Conservation (phyloP, 2,329 filamentous ascomycete species). For the Aspergillus sojae region DNA sequence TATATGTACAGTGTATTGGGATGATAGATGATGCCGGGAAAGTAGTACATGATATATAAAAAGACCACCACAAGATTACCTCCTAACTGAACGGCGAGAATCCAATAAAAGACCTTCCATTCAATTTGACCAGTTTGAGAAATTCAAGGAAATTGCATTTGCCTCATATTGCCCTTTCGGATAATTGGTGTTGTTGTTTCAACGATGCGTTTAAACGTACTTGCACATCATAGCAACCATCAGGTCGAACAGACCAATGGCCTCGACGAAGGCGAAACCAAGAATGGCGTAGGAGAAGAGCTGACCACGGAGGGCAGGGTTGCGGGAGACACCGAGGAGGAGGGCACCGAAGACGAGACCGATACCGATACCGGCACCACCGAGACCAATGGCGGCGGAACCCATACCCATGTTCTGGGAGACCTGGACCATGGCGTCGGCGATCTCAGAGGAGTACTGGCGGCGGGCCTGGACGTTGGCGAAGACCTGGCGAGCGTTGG, state of each 20-base stretch:
- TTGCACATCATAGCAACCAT: slow-evolving; percentile 95
- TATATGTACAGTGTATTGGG: slow-evolving; percentile 35
- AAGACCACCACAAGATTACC: slow-evolving; percentile 30
- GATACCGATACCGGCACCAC: slow-evolving; percentile 92
- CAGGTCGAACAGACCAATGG: slow-evolving; percentile 75
- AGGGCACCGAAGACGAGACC: slow-evolving; percentile 91
- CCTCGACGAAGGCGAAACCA: slow-evolving; percentile 93
- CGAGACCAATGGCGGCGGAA: slow-evolving; percentile 86
- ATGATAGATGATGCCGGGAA: slow-evolving; percentile 26
- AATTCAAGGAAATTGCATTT: slow-evolving; percentile 3
- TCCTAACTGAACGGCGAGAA: slow-evolving; percentile 12
- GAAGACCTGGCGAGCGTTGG: slow-evolving; percentile 64
- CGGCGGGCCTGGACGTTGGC: slow-evolving; percentile 65
- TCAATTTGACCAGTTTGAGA: slow-evolving; percentile 2
- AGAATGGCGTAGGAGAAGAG: slow-evolving; percentile 96
- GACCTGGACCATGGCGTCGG: slow-evolving; percentile 81
- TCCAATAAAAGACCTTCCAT: background rate
- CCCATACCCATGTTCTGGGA: slow-evolving; percentile 91
- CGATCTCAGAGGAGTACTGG: slow-evolving; percentile 85
- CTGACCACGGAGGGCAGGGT: slow-evolving; percentile 91
- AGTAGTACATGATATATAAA: slow-evolving; percentile 36
- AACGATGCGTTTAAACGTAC: slow-evolving; percentile 59
- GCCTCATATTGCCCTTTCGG: slow-evolving; percentile 5
- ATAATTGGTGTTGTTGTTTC: background rate
- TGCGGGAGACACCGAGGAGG: slow-evolving; percentile 86